phyloP scores from a whole-genome alignment of 2,329 filamentous ascomycete species.

The Trichoderma atrobrunneum region DNA sequence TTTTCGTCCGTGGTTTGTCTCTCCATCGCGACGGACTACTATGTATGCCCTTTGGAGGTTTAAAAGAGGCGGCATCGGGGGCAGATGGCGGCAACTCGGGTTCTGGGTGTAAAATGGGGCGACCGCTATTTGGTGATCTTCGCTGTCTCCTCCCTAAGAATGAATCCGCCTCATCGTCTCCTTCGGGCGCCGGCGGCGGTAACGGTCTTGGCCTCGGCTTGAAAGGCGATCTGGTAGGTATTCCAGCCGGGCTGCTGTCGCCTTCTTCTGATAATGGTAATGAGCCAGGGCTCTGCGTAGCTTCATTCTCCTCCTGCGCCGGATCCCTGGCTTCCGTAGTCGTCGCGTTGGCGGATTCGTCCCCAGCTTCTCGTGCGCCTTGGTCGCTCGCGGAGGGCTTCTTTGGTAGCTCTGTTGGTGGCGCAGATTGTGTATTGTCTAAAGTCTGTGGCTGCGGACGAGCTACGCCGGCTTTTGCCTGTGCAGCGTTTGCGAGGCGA shows the following conservation, averaged over 20 bases:
- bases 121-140: conserved; percentile 33
- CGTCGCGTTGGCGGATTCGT: conserved; percentile 32
- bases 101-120: conserved; percentile 42
- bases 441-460: conserved; percentile 60
- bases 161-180: conserved; percentile 31
- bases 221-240: conserved; percentile 40
- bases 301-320: conserved; percentile 21
- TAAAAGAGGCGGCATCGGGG: conserved; percentile 52
- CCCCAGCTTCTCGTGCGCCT: conserved; percentile 25
- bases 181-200: conserved; percentile 40
- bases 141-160: conserved; percentile 31
- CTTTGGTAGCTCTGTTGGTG: conserved; percentile 32
- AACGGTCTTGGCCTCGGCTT: conserved; percentile 47
- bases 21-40: conserved; percentile 53
- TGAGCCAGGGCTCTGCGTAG: conserved; percentile 20
- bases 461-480: conserved; percentile 62
- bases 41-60: conserved; percentile 58
- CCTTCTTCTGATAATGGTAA: conserved; percentile 22
- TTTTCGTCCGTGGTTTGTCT: conserved; percentile 34
- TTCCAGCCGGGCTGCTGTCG: conserved; percentile 34
- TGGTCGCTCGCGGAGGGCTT: neutral
- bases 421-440: conserved; percentile 41
- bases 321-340: conserved; percentile 21
- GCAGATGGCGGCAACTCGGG: conserved; percentile 62
- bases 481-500: conserved; percentile 63